A percentile compares a stretch with the other conserved stretches of the same genome.
Conservation (phyloP, 2,329 filamentous ascomycete species). For the Penicillium corylophilum region DNA sequence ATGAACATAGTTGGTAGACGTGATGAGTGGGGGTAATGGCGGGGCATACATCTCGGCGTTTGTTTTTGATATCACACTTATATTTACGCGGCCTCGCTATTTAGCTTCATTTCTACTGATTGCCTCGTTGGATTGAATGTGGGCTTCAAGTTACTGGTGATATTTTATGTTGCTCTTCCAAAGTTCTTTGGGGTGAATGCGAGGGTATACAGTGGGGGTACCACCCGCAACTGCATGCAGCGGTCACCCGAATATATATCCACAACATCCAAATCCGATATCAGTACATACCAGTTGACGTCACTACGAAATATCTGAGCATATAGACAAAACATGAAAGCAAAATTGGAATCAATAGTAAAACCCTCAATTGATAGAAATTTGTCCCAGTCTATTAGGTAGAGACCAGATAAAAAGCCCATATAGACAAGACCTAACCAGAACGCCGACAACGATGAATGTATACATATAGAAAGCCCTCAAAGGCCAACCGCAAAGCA, state of each 20-base stretch:
- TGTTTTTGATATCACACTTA: not conserved
- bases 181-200: not conserved
- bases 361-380: not conserved
- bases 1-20: slow-evolving; percentile 30
- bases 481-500: not conserved
- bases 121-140: not conserved
- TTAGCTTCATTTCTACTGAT: not conserved
- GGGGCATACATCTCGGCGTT: slow-evolving; percentile 5
- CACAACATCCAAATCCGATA: not conserved
- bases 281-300: too few species aligned
- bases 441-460: not conserved
- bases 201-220: not conserved
- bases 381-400: not conserved
- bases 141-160: not conserved
- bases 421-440: not conserved
- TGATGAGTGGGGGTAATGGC: not conserved
- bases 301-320: too few species aligned
- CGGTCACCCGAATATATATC: not conserved
- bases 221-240: not conserved
- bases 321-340: too few species aligned
- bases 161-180: not conserved
- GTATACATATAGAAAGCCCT: not conserved
- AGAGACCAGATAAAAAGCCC: not conserved
- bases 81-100: not conserved
- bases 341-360: too few species aligned